Evolutionary conservation across 106 monocot species (phyloP).

Genomic region (Acanthochlamys bracteata): DNA sequence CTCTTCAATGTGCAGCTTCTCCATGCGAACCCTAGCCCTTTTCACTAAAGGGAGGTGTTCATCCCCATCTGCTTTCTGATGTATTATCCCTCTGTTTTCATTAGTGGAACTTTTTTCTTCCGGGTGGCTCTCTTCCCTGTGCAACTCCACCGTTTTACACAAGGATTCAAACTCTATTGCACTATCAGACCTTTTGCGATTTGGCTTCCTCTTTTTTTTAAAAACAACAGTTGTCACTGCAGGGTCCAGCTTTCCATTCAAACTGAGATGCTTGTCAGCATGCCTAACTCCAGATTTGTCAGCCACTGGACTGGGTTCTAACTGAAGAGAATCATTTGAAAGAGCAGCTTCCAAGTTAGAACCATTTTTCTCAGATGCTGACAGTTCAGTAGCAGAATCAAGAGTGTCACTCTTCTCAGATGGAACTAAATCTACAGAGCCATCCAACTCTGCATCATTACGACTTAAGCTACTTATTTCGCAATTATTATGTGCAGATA

Average conservation of each 20-base stretch:
- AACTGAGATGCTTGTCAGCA: conserved; percentile 14
- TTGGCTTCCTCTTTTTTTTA: conserved; percentile 47
- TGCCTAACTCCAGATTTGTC: conserved; percentile 16
- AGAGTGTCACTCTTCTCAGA: conserved; percentile 5
- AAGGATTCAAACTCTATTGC: conserved; percentile 6
- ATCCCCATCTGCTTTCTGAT: conserved; percentile 64
- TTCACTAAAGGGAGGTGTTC: conserved; percentile 95
- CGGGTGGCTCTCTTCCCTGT: conserved; percentile 16
- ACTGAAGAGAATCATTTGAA: conserved; percentile 2
- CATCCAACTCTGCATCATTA: background rate
- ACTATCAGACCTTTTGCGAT: conserved; percentile 28
- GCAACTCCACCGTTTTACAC: conserved; percentile 15
- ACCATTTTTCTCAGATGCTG: conserved; percentile 3
- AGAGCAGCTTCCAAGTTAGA: background rate
- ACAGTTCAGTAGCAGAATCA: conserved; percentile 5
- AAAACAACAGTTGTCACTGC: conserved; percentile 16
- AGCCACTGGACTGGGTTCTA: conserved; percentile 14
- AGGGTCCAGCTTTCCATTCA: conserved; percentile 21
- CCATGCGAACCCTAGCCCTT: conserved; percentile 91
- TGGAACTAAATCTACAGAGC: conserved; percentile 4
- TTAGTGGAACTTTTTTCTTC: conserved; percentile 14
- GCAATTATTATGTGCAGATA: background rate
- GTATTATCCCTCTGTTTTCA: conserved; percentile 21
- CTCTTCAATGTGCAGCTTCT: conserved; percentile 40
- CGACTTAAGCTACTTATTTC: conserved; percentile 5